Percentiles rank a stretch among this genome's conserved stretches.
phyloP scores from a whole-genome alignment of 805 yeast genomes.

The Nakazawaea siamensis region DNA sequence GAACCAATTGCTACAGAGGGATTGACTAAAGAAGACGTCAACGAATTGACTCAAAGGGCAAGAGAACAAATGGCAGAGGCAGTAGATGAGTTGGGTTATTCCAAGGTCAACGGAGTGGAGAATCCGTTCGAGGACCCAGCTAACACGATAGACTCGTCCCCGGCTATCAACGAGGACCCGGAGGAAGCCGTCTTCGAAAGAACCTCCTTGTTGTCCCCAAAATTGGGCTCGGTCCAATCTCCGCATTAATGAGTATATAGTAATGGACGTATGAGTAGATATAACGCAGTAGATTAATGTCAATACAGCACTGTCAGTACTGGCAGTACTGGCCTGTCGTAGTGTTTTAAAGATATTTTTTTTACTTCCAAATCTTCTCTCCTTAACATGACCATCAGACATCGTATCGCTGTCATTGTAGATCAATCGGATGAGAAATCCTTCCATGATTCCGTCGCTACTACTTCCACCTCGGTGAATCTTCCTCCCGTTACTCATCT shows the following conservation, averaged over 20 bases:
- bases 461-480: neutral
- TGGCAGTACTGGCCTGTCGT: too few relatives aligned
- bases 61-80: slow-evolving; percentile 47
- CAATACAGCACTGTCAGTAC: too few relatives aligned
- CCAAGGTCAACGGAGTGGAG: slow-evolving; percentile 20
- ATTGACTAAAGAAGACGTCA: slow-evolving; percentile 64
- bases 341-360: too few relatives aligned
- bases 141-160: neutral
- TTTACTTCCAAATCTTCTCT: too few relatives aligned
- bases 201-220: slow-evolving; percentile 8
- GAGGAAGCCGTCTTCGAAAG: slow-evolving; percentile 7
- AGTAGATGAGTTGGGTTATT: slow-evolving; percentile 34
- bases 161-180: neutral
- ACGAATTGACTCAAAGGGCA: slow-evolving; percentile 46
- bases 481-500: slow-evolving; percentile 2
- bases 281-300: too few relatives aligned
- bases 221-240: slow-evolving; percentile 1
- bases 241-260: too few relatives aligned
- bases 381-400: slow-evolving; percentile 1
- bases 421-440: neutral
- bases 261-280: too few relatives aligned
- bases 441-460: slow-evolving; percentile 1
- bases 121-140: slow-evolving; percentile 5
- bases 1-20: slow-evolving; percentile 73
- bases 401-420: slow-evolving; percentile 4